Base-by-base conservation (phyloP, 345 rosid genomes). In the Gossypium rotundifolium region DNA sequence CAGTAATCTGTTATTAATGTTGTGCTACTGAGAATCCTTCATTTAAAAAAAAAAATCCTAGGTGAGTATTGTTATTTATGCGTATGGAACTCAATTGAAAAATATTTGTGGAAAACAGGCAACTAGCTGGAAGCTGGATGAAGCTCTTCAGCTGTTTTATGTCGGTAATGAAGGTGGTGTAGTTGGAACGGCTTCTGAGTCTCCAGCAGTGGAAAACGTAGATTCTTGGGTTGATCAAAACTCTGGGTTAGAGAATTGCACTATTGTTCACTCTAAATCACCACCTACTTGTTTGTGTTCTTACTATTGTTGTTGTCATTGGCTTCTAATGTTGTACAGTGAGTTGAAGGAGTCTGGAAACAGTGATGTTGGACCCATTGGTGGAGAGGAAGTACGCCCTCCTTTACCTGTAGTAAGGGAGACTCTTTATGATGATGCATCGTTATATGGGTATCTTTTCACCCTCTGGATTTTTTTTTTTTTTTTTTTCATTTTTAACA, bases 341-440 rank as follows among this genome's bases (percentile, higher is more conserved):
- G 83, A 73, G 52, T 75, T 70, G 74, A 80, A 78, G 63, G 81
- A 78, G 42, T 12, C 76, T 49, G 88, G 65, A 77, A 77, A 73
- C 79, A 85, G 71, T 79, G 77, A 77, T 52, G 75, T 76, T 65
- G 87, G 79, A 71, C 85, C 76, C 71, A 81, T 63, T 54, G 85
- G 59, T 59, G 90, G 78, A 62, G 97, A 90, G 57, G 98, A 88
- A 81, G 97, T 96, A 62, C 99, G 99, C 51, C 77, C 99, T 81
- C 99, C 99, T 75, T 81, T 96, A 46, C 98, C 98, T 51, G 97
- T 96, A 77, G 91, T 89, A 71, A 89, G 98, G 84, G 99, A 96
- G 77, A 94, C 98, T 22, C 97, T 96, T 55, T 93, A 93, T 84
- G 97, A 90, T 27, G 91, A 90, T 82, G 72, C 89, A 4, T 57